phyloP scores from a whole-genome alignment of 2,329 filamentous ascomycete genomes.

The Fusarium euwallaceae region DNA sequence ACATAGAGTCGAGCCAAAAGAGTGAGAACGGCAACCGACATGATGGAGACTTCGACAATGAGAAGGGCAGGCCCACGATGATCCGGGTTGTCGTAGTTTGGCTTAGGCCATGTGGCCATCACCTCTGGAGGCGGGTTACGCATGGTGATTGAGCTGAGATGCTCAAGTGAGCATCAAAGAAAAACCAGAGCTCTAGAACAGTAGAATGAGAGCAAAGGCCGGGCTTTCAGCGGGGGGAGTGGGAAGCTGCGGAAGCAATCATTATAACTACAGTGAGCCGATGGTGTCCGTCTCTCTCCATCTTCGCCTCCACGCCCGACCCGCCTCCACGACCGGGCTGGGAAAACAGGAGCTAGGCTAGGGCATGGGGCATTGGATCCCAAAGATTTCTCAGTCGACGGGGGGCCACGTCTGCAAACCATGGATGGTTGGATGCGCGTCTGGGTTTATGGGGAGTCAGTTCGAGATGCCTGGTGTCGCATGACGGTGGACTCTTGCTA shows the following conservation, averaged over 20 bases:
- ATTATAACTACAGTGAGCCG: conserved; percentile 36
- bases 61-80: conserved; percentile 54
- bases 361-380: conserved; percentile 1
- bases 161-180: conserved; percentile 12
- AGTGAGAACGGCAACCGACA: conserved; percentile 51
- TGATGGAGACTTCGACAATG: conserved; percentile 53
- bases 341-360: conserved; percentile 21
- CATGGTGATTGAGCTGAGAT: conserved; percentile 43
- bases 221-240: conserved; percentile 7
- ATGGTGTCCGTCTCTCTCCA: conserved; percentile 9
- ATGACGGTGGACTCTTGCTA: conserved; percentile 32
- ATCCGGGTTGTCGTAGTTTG: conserved; percentile 55
- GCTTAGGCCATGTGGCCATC: conserved; percentile 53
- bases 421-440: conserved; percentile 10
- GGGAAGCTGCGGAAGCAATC: conserved; percentile 27
- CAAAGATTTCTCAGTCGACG: conserved; percentile 22
- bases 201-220: conserved; percentile 49
- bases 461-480: conserved; percentile 29
- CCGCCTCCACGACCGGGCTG: conserved; percentile 31
- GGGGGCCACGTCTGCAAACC: conserved; percentile 11
- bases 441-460: conserved; percentile 11
- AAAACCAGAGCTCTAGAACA: conserved; percentile 3
- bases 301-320: conserved; percentile 34
- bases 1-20: conserved; percentile 56
- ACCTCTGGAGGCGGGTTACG: conserved; percentile 54